Conservation (phyloP, 768 basidiomycete species). For the Suillus clintonianus region DNA sequence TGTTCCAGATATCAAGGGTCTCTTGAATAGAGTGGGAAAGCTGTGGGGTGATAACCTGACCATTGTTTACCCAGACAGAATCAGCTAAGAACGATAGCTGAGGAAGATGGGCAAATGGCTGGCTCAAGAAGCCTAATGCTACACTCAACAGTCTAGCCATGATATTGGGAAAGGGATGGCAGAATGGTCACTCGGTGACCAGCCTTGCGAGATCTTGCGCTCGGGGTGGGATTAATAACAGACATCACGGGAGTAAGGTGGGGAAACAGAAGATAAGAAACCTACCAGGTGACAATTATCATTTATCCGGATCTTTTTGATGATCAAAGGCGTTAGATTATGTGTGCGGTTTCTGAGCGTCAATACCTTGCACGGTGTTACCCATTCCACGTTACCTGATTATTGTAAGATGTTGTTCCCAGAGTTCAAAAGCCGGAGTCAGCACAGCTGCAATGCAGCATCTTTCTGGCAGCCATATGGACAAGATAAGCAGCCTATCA, state of each 20-base stretch:
- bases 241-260: background rate
- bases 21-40: conserved; percentile 20
- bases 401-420: background rate
- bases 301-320: background rate
- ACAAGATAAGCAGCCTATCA: background rate
- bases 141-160: background rate
- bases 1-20: conserved; percentile 20
- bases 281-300: background rate
- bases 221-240: background rate
- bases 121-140: background rate
- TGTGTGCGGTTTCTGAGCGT: background rate
- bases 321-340: background rate
- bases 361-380: background rate
- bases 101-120: background rate
- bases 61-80: background rate
- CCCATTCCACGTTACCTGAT: background rate
- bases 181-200: background rate
- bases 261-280: background rate
- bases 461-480: background rate
- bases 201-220: background rate
- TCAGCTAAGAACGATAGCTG: background rate
- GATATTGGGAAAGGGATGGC: background rate
- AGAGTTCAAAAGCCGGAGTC: background rate
- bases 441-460: background rate
- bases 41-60: conserved; percentile 16